phyloP scores from a whole-genome alignment of 345 rosid genomes.

The Eucalyptus fibrosa region DNA sequence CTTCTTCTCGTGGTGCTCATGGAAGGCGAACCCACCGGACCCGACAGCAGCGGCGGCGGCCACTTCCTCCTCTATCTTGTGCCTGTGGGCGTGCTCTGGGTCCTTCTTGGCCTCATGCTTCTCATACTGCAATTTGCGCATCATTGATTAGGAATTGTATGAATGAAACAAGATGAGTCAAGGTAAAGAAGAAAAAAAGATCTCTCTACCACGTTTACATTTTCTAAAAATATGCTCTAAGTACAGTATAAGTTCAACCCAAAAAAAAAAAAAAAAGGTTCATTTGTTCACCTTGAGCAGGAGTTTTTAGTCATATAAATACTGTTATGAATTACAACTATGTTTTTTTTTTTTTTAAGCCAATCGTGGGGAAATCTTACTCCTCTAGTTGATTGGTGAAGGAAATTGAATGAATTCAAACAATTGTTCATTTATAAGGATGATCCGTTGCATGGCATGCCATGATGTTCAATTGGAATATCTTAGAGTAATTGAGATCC shows the following conservation, averaged over 20 bases:
- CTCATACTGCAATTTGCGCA: constrained; percentile 14
- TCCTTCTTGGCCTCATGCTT: constrained; percentile 37
- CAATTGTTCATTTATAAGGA: neutral
- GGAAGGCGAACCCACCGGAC: constrained; percentile 34
- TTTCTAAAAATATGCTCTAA: neutral
- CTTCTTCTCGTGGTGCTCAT: constrained; percentile 55
- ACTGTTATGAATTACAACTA: neutral
- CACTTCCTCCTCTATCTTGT: constrained; percentile 44
- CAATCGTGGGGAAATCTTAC: neutral
- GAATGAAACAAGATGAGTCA: neutral
- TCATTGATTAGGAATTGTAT: neutral
- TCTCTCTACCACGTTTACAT: neutral
- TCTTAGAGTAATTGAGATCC: neutral
- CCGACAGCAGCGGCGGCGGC: constrained; percentile 34
- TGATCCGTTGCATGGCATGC: neutral
- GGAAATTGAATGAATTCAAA: neutral
- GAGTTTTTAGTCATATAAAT: neutral
- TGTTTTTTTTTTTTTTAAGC: neutral
- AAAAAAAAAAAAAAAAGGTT: neutral
- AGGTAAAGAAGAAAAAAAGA: neutral
- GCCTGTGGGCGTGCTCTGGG: constrained; percentile 52
- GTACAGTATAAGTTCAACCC: neutral
- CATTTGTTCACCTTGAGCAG: neutral
- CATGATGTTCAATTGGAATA: neutral
- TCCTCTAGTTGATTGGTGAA: neutral